Conservation (phyloP, 1,284 basidiomycete genomes). For the Sanguinoderma infundibulare region DNA sequence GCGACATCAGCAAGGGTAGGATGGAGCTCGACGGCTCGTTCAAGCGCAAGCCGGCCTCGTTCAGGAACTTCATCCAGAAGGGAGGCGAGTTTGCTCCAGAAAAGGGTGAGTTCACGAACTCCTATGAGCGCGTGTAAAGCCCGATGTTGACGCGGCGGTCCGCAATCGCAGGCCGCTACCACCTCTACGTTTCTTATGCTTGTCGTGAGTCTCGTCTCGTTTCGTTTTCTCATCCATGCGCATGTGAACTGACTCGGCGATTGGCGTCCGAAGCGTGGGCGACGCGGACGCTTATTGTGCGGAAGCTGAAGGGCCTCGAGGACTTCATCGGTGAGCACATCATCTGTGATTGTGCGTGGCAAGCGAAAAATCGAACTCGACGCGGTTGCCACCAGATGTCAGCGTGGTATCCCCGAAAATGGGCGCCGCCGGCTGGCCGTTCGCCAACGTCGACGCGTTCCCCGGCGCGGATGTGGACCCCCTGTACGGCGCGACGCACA, state of each 20-base stretch:
- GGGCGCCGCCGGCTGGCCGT: conserved; percentile 88
- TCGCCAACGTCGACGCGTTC: conserved; percentile 73
- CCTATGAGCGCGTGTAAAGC: background rate
- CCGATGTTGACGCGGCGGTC: background rate
- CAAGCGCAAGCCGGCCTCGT: conserved; percentile 49
- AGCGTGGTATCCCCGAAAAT: conserved; percentile 94
- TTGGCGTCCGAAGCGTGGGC: conserved; percentile 82
- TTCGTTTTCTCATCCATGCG: background rate
- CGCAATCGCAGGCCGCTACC: conserved; percentile 73
- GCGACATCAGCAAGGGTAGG: conserved; percentile 5
- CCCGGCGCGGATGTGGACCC: conserved; percentile 79
- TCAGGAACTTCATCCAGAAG: conserved; percentile 76
- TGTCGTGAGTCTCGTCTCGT: conserved; percentile 65
- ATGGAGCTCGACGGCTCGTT: conserved; percentile 4
- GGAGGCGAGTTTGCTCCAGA: conserved; percentile 84
- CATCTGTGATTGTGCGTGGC: background rate
- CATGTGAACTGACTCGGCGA: background rate
- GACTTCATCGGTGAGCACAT: conserved; percentile 70
- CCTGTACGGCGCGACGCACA: conserved; percentile 68
- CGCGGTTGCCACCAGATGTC: conserved; percentile 54
- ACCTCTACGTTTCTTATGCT: conserved; percentile 83
- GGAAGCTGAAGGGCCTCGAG: conserved; percentile 92
- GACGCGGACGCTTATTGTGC: conserved; percentile 86
- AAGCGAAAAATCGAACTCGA: background rate
- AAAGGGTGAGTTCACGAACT: conserved; percentile 62